phyloP scores from a whole-genome alignment of 2,329 filamentous ascomycete species.

The Ceratocystis alfenasii region DNA sequence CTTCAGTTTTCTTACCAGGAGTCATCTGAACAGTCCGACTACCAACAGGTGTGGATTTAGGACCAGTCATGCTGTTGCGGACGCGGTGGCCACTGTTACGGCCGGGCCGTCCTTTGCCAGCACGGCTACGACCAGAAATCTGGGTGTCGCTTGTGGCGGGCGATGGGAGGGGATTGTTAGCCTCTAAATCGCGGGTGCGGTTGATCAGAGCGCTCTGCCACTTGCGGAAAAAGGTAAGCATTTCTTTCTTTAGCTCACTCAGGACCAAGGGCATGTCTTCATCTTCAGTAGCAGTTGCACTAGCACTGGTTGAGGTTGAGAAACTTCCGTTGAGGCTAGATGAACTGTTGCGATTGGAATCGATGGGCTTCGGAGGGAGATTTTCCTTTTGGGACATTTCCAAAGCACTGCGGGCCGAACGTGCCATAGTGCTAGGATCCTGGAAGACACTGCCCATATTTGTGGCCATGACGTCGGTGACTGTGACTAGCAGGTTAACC shows the following conservation, averaged over 20 bases:
- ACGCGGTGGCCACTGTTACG: constrained; percentile 25
- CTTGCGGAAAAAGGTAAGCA: constrained; percentile 60
- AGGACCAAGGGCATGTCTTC: constrained; percentile 36
- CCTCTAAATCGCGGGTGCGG: constrained; percentile 53
- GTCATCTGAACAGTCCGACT: constrained; percentile 14
- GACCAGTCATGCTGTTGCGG: constrained; percentile 16
- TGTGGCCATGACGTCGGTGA: constrained; percentile 44
- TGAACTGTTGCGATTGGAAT: constrained; percentile 25
- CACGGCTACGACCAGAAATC: constrained; percentile 30
- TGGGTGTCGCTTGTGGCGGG: constrained; percentile 5
- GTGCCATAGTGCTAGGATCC: background rate
- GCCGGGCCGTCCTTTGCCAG: constrained; percentile 24
- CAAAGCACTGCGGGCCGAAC: background rate
- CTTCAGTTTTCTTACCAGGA: background rate
- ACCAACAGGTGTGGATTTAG: constrained; percentile 10
- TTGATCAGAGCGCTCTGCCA: constrained; percentile 64
- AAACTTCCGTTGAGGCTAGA: constrained; percentile 13
- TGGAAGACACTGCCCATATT: constrained; percentile 42
- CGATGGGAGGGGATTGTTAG: constrained; percentile 7
- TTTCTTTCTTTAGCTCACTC: constrained; percentile 56
- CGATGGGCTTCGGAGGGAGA: constrained; percentile 7
- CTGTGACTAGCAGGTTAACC: constrained; percentile 38
- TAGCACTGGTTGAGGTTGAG: constrained; percentile 1
- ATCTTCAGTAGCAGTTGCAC: constrained; percentile 24
- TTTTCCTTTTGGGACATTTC: constrained; percentile 21